These are phyloP conservation scores for Phlyctochytrium planicorne DNA, from an alignment of 192 early-diverging fungal genomes.

Conservation along the genomic window DNA sequence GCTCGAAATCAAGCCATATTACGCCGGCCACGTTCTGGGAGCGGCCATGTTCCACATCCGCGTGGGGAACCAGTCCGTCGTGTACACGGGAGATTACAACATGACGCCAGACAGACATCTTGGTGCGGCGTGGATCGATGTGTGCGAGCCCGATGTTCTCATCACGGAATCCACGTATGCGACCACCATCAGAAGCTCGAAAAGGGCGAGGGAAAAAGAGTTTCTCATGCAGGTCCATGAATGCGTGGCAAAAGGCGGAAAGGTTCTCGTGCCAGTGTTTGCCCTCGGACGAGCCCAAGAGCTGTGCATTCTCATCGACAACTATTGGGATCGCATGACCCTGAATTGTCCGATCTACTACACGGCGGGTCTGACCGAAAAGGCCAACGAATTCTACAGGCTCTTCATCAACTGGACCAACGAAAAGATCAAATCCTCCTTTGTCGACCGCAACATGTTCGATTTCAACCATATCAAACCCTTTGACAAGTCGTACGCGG, in stretches of 20 bases:
- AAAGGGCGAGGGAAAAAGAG: slow-evolving; percentile 86
- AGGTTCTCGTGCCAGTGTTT: slow-evolving; percentile 83
- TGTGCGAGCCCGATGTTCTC: slow-evolving; percentile 83
- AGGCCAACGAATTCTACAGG: slow-evolving; percentile 95
- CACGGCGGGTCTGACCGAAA: slow-evolving; percentile 89
- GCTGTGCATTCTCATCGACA: slow-evolving; percentile 91
- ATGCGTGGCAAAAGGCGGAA: slow-evolving; percentile 66
- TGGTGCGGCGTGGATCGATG: slow-evolving; percentile 95
- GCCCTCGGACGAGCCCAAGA: slow-evolving; percentile 97
- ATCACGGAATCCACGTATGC: slow-evolving; percentile 98
- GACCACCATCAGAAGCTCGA: slow-evolving; percentile 92
- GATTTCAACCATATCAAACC: slow-evolving; percentile 92
- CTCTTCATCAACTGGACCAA: slow-evolving; percentile 98
- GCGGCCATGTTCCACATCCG: slow-evolving; percentile 96
- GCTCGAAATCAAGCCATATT: slow-evolving; percentile 90
- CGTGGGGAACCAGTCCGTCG: slow-evolving; percentile 56
- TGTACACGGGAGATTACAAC: slow-evolving; percentile 99
- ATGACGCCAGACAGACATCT: slow-evolving; percentile 97
- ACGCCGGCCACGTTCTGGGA: slow-evolving; percentile 97
- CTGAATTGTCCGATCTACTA: slow-evolving; percentile 89
- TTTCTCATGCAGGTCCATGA: slow-evolving; percentile 91
- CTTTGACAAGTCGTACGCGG: slow-evolving; percentile 68
- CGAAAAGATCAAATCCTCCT: slow-evolving; percentile 91
- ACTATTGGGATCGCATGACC: slow-evolving; percentile 93
- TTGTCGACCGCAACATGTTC: slow-evolving; percentile 93